Evolutionary conservation across 1,284 basidiomycete species (phyloP), one percentile per base, ranked within the genome.

Genomic region (Afroboletus lepidellus): DNA sequence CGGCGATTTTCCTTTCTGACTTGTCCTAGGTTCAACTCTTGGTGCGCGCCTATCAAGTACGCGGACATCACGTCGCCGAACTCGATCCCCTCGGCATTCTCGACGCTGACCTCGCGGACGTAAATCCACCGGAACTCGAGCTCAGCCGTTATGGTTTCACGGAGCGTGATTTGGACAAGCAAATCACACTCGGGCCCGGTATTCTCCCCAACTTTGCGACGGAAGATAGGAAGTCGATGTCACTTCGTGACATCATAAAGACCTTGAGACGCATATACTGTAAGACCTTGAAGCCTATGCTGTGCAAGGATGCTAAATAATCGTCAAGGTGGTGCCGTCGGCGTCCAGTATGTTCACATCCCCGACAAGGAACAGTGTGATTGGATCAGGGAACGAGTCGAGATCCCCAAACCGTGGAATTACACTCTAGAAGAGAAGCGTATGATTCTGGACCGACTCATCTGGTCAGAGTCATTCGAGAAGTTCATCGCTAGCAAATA

Each of bases 401-500:
- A 99, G 74, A 89, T 91, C 21, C 97, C 97, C 5, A 87, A 92
- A 63, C 96, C 96, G n/a, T 98, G 94, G 94, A 93, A 94, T 67
- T 99, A 99, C 77, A 90, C 90, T 42, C 83, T 94, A 54, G 97
- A 99, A 67, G 96, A 99, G 78, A 99, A 99, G 77, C 87, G 94
- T 53, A 96, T 97, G 89, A 97, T 99, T 60, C 84, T 99, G 54
- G 97, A 99, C 75, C 92, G 97, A 56, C 86, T 98, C 66, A 98
- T 98, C 73, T 99, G 97, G 97, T 99, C 96, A 25, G 96, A 99
- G 71, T 91, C 92, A 6, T 98, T 99, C 66, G 97, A 99, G 74
- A 95, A 96, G 69, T 99, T 98, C 78, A 95, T 99, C 62, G 88
- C 94, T 21, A 92, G 87, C 78, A 99, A 99, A 74, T 98, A 94